These are phyloP conservation scores for Starmerella bombicola DNA, from an alignment of 805 yeast genomes.

Conservation along the genomic window DNA sequence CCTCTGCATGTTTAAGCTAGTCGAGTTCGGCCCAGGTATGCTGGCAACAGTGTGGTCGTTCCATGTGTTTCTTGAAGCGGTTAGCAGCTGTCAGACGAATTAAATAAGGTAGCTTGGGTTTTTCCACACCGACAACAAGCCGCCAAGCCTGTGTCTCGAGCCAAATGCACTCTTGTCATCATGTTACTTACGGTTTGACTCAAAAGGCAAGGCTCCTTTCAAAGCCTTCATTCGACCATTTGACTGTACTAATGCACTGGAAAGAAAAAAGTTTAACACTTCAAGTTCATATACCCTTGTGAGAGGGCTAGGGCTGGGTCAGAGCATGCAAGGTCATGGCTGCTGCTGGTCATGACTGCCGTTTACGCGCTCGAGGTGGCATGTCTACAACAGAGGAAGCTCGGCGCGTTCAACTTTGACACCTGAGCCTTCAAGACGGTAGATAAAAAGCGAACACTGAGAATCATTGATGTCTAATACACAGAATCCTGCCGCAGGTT, in stretches of 20 bases:
- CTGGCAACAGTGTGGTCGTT: too few species aligned
- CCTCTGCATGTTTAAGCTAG: too few species aligned
- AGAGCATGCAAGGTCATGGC: too few species aligned
- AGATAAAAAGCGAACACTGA: slow-evolving; percentile 69
- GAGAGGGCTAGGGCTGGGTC: too few species aligned
- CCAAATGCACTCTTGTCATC: slow-evolving; percentile 99
- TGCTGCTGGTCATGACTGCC: too few species aligned
- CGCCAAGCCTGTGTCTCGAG: slow-evolving; percentile 55
- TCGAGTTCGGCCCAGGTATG: too few species aligned
- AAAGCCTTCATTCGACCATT: too few species aligned
- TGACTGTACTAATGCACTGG: too few species aligned
- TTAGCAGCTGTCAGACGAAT: slow-evolving; percentile 43
- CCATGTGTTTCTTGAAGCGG: slow-evolving; percentile 1
- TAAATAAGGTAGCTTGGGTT: slow-evolving; percentile 90
- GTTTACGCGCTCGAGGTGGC: too few species aligned
- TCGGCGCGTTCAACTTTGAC: slow-evolving; percentile 83
- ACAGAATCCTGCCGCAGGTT: slow-evolving; percentile 74
- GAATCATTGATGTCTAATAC: slow-evolving; percentile 73
- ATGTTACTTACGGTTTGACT: slow-evolving; percentile 32
- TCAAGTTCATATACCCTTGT: too few species aligned
- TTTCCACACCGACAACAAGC: slow-evolving; percentile 90
- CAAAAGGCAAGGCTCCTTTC: neutral
- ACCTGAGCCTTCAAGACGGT: slow-evolving; percentile 66
- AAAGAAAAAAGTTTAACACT: too few species aligned
- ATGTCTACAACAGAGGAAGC: too few species aligned